Base-by-base conservation (phyloP, 73 alveolate genomes). In the Durusdinium trenchii region DNA sequence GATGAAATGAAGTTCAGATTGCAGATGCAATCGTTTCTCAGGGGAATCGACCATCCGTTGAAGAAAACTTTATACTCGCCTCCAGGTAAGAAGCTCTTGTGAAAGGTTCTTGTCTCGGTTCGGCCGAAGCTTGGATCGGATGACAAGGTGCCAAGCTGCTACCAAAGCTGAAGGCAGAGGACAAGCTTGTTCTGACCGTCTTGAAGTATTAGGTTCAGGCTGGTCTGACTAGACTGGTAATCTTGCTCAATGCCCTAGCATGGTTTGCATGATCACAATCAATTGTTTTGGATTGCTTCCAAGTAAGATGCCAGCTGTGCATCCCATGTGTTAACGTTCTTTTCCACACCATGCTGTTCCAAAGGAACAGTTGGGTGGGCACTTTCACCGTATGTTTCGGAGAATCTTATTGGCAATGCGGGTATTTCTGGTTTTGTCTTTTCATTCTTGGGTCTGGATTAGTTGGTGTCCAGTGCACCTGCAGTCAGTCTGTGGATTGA, bases 171-270 rank as follows among this genome's bases (percentile, higher is more conserved):
- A 50, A 32, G 76, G 2, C 73, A 2, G 94, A 50, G 52, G 28
- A 51, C 73, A 38, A 51, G 32, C 0, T 84, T 43, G 23, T 6
- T 32, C 76, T 84, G 52, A 84, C 40, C 20, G 94, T 84, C 18
- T 36, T 84, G 54, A 84, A 84, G n/a, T 84, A 84, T 51, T 84
- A 75, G 51, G 73, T 60, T 60, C 73, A 60, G n/a, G n/a, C n/a
- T n/a, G n/a, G n/a, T n/a, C n/a, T n/a, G 73, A 60, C 30, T 23
- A 60, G 73, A 23, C 30, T 60, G 73, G 73, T 23, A 32, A 23
- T 60, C 30, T 60, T 32, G n/a, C 30, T 60, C n/a, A 23, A 32
- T 32, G 30, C 30, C 73, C n/a, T 60, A 60, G 73, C 4, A 60
- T 32, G 7, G 1, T 23, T 60, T 23, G 73, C 73, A 1, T 32